Evolutionary conservation across 805 yeast genomes (phyloP), one percentile per base, ranked within the genome.

Genomic region (Kuraishia piskuri): DNA sequence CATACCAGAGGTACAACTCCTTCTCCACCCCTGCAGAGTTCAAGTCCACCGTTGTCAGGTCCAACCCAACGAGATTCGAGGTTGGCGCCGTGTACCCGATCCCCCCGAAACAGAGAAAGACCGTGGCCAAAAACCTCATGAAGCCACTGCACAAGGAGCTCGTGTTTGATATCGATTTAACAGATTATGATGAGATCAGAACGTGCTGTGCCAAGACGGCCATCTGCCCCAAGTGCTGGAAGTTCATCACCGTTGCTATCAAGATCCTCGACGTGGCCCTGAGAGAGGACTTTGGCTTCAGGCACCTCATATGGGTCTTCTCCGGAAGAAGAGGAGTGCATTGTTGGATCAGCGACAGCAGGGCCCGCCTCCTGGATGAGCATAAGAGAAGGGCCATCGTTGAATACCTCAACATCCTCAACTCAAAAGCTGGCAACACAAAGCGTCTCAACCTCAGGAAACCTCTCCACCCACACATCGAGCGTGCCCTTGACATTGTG

Each of bases 251-350:
- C 21, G 80, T 91, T 23, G 97, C 97, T 1, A 80, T 90, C 54
- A 79, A 82, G 61, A 80, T 91, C 49, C 71, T 94, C 55, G 88
- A 87, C 56, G 63, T 67, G 1, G 86, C 96, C 0, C 74, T 94
- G 52, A 72, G 80, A 52, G 90, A 89, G 51, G 98, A 92, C 68
- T 94, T 94, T 68, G 98, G 97, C 0, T 91, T 88, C 67, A 72
- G 82, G 55, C 84, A 89, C 67, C 74, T 90, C 64, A 74, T 94
- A 50, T 94, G 98, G 98, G 96, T 92, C 3, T 94, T 89, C 64
- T 90, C 97, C 0, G 99, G 99, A 49, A 86, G 99, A 75, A 88
- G 99, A 79, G 99, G 99, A 68, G 96, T 95, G 17, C 99, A 94
- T 75, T 95, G 98, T 63, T 94, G 99, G 99, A 78, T 94, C 22